Evolutionary conservation across 352 stramenopile species (phyloP).

Genomic region (Globisporangium barbulae): DNA sequence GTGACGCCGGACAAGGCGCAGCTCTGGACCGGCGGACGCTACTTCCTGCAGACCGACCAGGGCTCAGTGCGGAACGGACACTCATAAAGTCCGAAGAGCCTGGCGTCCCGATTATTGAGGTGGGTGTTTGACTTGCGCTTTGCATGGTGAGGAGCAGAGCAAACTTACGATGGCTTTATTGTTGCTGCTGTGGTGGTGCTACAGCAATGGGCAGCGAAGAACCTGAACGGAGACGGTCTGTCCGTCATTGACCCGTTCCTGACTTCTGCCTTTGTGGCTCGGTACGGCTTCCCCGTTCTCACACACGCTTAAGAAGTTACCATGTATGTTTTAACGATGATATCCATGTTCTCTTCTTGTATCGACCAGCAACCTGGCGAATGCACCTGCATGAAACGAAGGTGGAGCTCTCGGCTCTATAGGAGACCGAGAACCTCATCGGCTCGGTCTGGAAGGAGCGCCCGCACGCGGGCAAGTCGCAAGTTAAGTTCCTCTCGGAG

Average conservation of each 20-base stretch:
- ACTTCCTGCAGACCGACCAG: constrained; percentile 96
- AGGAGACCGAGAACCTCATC: constrained; percentile 91
- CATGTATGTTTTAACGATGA: neutral
- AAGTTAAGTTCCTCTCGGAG: constrained; percentile 91
- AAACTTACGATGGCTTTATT: neutral
- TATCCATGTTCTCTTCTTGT: neutral
- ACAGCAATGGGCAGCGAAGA: constrained; percentile 70
- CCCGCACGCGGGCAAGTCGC: constrained; percentile 59
- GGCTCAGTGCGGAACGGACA: constrained; percentile 90
- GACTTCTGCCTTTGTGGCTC: constrained; percentile 84
- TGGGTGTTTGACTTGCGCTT: constrained; percentile 29
- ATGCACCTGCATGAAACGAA: constrained; percentile 57
- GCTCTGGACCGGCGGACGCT: constrained; percentile 98
- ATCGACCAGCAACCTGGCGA: constrained; percentile 48
- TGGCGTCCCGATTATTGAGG: constrained; percentile 89
- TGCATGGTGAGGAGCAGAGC: neutral
- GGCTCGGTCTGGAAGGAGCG: constrained; percentile 93
- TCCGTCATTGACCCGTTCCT: constrained; percentile 96
- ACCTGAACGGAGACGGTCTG: constrained; percentile 48
- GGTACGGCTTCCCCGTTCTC: constrained; percentile 24
- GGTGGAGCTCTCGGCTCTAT: constrained; percentile 67
- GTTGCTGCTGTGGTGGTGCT: neutral
- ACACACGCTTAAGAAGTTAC: neutral
- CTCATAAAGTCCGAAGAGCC: constrained; percentile 95
- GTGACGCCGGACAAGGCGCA: constrained; percentile 85